Evolutionary conservation across 208 protist genomes (phyloP), one percentile per base, ranked within the genome.

Genomic region (Wallacemonas sp.): DNA sequence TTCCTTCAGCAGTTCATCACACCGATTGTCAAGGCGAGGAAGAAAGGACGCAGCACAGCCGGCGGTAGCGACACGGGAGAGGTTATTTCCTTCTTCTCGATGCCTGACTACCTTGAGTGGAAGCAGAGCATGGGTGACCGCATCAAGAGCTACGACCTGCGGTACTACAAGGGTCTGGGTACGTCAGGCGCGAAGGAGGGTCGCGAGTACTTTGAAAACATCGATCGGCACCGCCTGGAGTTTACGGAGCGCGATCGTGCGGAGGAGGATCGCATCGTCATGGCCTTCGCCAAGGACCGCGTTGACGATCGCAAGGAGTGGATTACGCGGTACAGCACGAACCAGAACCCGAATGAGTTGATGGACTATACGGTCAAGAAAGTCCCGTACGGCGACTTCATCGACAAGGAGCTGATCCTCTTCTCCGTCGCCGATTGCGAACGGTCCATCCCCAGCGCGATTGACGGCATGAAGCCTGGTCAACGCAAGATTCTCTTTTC

Each of bases 141-240:
- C 60, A 72, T 93, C 34, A 60, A 39, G 17, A 91, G 95, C 30
- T 99, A 98, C 86, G 89, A 96, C 14, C 96, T 99, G 64, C 99
- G 99, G 69, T 99, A 99, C 90, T 99, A 99, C 90, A 99, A 99
- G 88, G 98, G 98, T 95, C 91, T 99, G 55, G 98, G 98, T 82
- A 99, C 98, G 27, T 98, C 80, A 24, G 95, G 86, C 3, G 66
- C 90, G 9, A 73, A 89, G 46, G 99, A 99, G 82, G 99, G 97
- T 28, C 99, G 99, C 63, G 97, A 99, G 72, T 99, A 99, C 79
- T 99, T 99, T 77, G 89, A 93, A 34, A 91, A 99, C 70, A 92
- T 99, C 28, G 78, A 91, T 24, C 70, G 77, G n/a, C 99, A 99
- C 71, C 88, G 96, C 62, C 96, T 99, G 22, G 72, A 87, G 53